Percentiles rank a stretch among this genome's conserved stretches.
Conservation (phyloP, 1,139 yeast species). For the Geotrichum cucujoidarum region DNA sequence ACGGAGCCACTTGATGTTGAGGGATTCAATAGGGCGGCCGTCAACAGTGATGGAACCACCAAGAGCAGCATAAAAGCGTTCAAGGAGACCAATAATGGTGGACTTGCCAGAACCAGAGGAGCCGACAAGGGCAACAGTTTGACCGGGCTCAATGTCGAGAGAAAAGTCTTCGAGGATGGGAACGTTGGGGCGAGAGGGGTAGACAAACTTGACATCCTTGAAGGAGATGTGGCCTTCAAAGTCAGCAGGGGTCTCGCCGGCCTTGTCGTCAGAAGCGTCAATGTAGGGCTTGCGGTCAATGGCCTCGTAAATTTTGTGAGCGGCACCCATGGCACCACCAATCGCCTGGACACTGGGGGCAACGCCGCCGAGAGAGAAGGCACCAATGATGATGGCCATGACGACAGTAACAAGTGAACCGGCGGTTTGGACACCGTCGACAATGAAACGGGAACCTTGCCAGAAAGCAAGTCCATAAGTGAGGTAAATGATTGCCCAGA, state of each 20-base stretch:
- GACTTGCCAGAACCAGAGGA: constrained; percentile 92
- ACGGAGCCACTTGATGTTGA: constrained; percentile 68
- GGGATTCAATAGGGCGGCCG: constrained; percentile 55
- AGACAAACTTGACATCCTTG: constrained; percentile 60
- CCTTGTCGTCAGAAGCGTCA: constrained; percentile 32
- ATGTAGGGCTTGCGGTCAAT: constrained; percentile 41
- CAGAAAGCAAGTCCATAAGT: constrained; percentile 43
- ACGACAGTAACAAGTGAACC: constrained; percentile 38
- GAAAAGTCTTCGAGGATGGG: constrained; percentile 60
- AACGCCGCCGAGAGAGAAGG: constrained; percentile 40
- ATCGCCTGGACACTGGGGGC: constrained; percentile 42
- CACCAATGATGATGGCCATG: constrained; percentile 42
- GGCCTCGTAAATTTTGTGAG: constrained; percentile 40
- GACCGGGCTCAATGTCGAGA: constrained; percentile 59
- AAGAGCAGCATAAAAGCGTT: constrained; percentile 61
- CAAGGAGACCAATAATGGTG: constrained; percentile 67
- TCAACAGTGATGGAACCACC: constrained; percentile 64
- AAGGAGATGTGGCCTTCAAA: constrained; percentile 57
- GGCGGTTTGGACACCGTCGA: constrained; percentile 32
- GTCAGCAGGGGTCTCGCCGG: constrained; percentile 34
- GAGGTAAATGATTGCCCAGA: constrained; percentile 38
- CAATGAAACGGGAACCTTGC: constrained; percentile 42
- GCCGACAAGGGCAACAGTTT: constrained; percentile 85
- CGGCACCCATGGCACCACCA: constrained; percentile 41
- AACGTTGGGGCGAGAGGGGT: constrained; percentile 85